Base-by-base conservation (phyloP, 441 rosid genomes). In the Metrosideros polymorpha region DNA sequence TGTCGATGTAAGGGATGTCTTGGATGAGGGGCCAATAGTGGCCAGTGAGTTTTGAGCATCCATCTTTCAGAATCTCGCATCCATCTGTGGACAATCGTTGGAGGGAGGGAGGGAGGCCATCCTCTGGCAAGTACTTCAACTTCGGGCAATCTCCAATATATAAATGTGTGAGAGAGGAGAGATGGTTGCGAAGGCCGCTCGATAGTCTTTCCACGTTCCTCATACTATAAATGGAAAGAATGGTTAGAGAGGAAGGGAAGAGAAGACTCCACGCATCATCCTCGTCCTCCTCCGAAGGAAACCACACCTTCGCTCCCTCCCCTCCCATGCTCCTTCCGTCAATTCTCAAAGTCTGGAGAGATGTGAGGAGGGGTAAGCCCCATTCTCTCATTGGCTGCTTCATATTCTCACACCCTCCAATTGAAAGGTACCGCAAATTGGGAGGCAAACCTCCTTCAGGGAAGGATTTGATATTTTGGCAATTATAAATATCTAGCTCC, bases 401-500 rank as follows among this genome's bases (percentile, higher is more conserved):
- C 0, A 61, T 0, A 17, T 30, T 61, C 25, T 17, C 12, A 1
- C 75, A 30, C 42, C 12, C 3, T 0, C 0, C 0, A 30, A 30
- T 17, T 2, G 0, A 0, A 30, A 61, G 1, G 1, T 0, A 0
- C 0, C 0, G 6, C 42, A 61, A 30, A 30, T 61, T 30, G 0
- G 45, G 45, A 19, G 77, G 76, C 13, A 63, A 63, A 32, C 42
- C 77, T 32, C 77, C 27, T 9, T 7, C 1, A 0, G 45, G 45
- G 0, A 63, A 32, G 27, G 27, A 19, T 19, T 63, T 17, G 0
- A 63, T 66, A 18, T 32, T 18, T 9, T 2, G 14, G 13, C 76
- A 63, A 18, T 1, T 0, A 0, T 0, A 0, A 17, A 63, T 32
- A 0, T 0, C 0, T 32, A 63, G 0, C 0, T 0, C 0, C 0